Conservation (phyloP, 2,329 filamentous ascomycete species). For the Colletotrichum somersetense region DNA sequence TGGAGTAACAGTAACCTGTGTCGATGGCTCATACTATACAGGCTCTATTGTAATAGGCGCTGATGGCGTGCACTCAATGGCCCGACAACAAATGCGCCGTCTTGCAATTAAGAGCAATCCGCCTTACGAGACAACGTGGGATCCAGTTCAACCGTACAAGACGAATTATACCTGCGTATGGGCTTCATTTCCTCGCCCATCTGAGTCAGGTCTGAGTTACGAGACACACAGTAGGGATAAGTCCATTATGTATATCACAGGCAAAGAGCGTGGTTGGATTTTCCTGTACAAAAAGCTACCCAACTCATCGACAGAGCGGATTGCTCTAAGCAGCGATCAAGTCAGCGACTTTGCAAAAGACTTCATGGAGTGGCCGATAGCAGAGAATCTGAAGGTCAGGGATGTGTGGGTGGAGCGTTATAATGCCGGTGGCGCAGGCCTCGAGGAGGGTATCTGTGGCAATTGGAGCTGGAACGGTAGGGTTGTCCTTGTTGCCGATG, state of each 20-base stretch:
- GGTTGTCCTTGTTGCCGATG: slow-evolving; percentile 53
- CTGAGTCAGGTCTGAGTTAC: slow-evolving; percentile 45
- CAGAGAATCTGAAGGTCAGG: slow-evolving; percentile 46
- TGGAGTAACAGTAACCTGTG: slow-evolving; percentile 49
- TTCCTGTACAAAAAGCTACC: slow-evolving; percentile 51
- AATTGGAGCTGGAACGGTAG: slow-evolving; percentile 53
- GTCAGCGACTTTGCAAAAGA: slow-evolving; percentile 44
- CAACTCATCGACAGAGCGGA: slow-evolving; percentile 45
- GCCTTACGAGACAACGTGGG: slow-evolving; percentile 22
- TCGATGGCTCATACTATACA: slow-evolving; percentile 49
- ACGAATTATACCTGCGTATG: slow-evolving; percentile 52
- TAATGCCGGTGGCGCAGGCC: slow-evolving; percentile 48
- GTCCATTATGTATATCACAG: slow-evolving; percentile 49
- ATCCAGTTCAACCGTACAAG: slow-evolving; percentile 38
- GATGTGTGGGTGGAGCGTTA: slow-evolving; percentile 48
- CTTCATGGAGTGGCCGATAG: slow-evolving; percentile 48
- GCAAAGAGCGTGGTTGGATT: slow-evolving; percentile 48
- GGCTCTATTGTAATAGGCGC: slow-evolving; percentile 56
- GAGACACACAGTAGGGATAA: slow-evolving; percentile 49
- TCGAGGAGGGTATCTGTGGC: slow-evolving; percentile 54
- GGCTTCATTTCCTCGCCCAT: slow-evolving; percentile 47
- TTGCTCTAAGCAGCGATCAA: slow-evolving; percentile 46
- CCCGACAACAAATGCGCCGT: slow-evolving; percentile 51
- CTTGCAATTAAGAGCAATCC: slow-evolving; percentile 45
- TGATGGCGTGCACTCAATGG: slow-evolving; percentile 58